These are phyloP conservation scores for Anacardium occidentale DNA, from an alignment of 345 rosid genomes.

Conservation along the genomic window DNA sequence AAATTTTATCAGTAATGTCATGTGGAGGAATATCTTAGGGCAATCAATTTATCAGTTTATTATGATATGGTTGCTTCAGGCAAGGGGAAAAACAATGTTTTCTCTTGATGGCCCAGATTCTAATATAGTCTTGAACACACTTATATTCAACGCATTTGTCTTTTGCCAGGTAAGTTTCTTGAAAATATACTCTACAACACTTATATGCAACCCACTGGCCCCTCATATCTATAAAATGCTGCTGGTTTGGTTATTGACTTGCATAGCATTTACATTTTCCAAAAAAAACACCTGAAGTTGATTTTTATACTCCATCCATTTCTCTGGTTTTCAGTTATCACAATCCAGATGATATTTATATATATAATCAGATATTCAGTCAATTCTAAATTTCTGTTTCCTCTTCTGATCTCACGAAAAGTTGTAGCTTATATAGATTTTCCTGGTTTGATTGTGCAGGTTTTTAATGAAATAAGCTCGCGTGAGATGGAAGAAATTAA, in stretches of 20 bases:
- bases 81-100: slow-evolving; percentile 53
- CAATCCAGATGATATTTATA: too few relatives aligned
- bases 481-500: too few relatives aligned
- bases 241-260: not conserved
- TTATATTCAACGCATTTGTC: slow-evolving; percentile 83
- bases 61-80: slow-evolving; percentile 62
- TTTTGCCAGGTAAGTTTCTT: slow-evolving; percentile 72
- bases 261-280: not conserved
- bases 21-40: slow-evolving; percentile 97
- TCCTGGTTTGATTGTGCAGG: too few relatives aligned
- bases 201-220: too few relatives aligned
- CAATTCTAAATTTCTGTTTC: too few relatives aligned
- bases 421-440: too few relatives aligned
- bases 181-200: not conserved
- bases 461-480: too few relatives aligned
- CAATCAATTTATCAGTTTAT: slow-evolving; percentile 73
- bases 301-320: too few relatives aligned
- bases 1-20: slow-evolving; percentile 78
- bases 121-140: slow-evolving; percentile 59
- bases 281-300: too few relatives aligned
- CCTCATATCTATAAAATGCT: not conserved
- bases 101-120: slow-evolving; percentile 53
- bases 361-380: too few relatives aligned
- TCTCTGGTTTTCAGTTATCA: too few relatives aligned
- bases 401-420: too few relatives aligned